A percentile compares a stretch with the other conserved stretches of the same genome.
Evolutionary conservation across 208 protist genomes (phyloP).

Genomic region (Leishmania braziliensis): DNA sequence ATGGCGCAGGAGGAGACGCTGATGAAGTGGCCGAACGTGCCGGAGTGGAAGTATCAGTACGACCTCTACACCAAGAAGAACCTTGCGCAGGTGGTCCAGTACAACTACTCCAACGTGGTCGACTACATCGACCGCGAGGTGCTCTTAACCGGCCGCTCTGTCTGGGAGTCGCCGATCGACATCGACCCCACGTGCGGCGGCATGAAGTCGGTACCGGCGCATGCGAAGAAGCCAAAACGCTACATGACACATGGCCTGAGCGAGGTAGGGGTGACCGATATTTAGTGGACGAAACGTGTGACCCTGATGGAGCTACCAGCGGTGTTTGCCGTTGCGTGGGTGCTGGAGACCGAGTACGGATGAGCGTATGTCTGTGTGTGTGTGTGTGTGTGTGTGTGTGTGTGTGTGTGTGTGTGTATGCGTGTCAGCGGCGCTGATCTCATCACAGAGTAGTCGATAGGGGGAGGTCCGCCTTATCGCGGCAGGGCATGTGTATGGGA

Average conservation of each 20-base stretch:
- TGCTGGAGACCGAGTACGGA: neutral
- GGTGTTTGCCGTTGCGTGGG: neutral
- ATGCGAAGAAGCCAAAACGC: conserved; percentile 75
- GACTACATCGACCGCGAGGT: conserved; percentile 93
- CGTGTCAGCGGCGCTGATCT: neutral
- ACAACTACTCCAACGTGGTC: conserved; percentile 93
- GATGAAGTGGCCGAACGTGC: conserved; percentile 89
- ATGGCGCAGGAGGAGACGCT: conserved; percentile 78
- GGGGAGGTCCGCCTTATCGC: neutral
- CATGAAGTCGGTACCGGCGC: conserved; percentile 73
- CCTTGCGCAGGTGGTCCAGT: conserved; percentile 78
- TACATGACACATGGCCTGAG: conserved; percentile 70
- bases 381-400: too few species aligned
- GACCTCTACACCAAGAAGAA: conserved; percentile 72
- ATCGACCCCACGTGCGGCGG: conserved; percentile 89
- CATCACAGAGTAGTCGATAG: neutral
- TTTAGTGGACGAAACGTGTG: conserved; percentile 36
- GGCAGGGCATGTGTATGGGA: neutral
- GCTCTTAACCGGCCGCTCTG: conserved; percentile 84
- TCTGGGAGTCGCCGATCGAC: conserved; percentile 90
- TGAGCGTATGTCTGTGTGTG: neutral
- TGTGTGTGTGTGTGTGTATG: neutral
- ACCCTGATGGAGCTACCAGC: neutral
- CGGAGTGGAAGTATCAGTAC: conserved; percentile 89
- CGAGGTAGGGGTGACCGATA: conserved; percentile 72